These are phyloP conservation scores for Pleurotus salmoneostramineus DNA, from an alignment of 768 basidiomycete genomes.

Conservation along the genomic window DNA sequence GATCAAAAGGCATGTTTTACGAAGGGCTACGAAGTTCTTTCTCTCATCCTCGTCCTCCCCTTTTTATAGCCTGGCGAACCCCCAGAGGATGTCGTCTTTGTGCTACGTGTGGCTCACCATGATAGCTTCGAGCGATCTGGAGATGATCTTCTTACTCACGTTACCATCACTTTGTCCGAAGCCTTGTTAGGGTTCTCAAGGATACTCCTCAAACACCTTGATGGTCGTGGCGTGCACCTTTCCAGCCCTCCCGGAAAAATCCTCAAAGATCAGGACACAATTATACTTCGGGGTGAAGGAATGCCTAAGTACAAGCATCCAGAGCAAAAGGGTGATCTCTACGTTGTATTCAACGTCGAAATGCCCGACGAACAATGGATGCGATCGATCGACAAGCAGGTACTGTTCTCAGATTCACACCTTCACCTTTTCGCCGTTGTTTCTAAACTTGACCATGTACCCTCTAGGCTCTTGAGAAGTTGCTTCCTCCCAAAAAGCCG, in stretches of 20 bases:
- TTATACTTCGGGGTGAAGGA: slow-evolving; percentile 79
- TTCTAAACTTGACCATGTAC: too few relatives aligned
- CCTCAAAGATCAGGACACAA: slow-evolving; percentile 68
- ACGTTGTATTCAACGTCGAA: slow-evolving; percentile 79
- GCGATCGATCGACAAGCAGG: slow-evolving; percentile 54
- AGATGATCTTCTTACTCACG: slow-evolving; percentile 73
- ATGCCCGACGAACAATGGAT: slow-evolving; percentile 86
- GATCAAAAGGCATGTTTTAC: slow-evolving; percentile 74
- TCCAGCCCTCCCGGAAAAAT: slow-evolving; percentile 72
- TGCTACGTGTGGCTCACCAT: slow-evolving; percentile 65
- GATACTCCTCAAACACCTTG: slow-evolving; percentile 86
- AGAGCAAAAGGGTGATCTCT: slow-evolving; percentile 75
- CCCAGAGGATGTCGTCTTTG: slow-evolving; percentile 89
- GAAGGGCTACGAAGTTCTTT: too few relatives aligned
- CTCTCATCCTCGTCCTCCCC: not conserved
- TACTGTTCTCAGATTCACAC: slow-evolving; percentile 18
- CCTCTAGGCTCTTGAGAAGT: slow-evolving; percentile 51
- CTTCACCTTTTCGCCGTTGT: not conserved
- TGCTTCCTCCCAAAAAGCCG: slow-evolving; percentile 75
- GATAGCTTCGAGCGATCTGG: slow-evolving; percentile 81
- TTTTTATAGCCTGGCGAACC: slow-evolving; percentile 70
- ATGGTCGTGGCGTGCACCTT: slow-evolving; percentile 87
- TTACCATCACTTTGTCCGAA: slow-evolving; percentile 89
- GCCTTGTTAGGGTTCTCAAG: slow-evolving; percentile 94
- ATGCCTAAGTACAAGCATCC: slow-evolving; percentile 77